These are phyloP conservation scores for Psidium friedrichsthalianum DNA, from an alignment of 345 rosid species.

Conservation along the genomic window DNA sequence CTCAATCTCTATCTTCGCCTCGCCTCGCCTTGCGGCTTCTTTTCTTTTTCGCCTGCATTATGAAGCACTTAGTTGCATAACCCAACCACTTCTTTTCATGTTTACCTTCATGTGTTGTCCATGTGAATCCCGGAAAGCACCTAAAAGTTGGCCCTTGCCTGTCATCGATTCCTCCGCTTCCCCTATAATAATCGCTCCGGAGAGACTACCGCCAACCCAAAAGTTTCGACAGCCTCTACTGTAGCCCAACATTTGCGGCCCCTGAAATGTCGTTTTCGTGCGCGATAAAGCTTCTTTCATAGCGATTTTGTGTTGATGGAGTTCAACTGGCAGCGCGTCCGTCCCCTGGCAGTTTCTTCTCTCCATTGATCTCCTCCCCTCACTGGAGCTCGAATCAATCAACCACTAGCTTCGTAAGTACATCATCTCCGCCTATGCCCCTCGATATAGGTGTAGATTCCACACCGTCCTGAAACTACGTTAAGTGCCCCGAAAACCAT, in stretches of 20 bases:
- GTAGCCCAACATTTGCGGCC: background rate
- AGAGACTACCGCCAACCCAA: conserved; percentile 3
- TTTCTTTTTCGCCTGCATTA: conserved; percentile 13
- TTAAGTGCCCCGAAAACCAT: background rate
- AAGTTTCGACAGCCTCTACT: conserved; percentile 11
- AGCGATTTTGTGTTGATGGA: conserved; percentile 78
- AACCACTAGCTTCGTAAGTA: conserved; percentile 63
- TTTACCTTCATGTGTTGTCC: conserved; percentile 12
- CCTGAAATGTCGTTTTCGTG: conserved; percentile 45
- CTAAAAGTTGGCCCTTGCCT: conserved; percentile 26
- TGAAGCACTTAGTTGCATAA: conserved; percentile 30
- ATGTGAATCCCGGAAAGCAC: conserved; percentile 21
- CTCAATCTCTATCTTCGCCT: conserved; percentile 3
- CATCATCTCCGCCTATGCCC: conserved; percentile 73
- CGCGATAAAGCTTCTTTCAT: conserved; percentile 54
- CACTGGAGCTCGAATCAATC: conserved; percentile 94
- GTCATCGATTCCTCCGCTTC: conserved; percentile 37
- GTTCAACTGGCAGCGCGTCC: conserved; percentile 20
- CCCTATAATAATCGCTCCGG: conserved; percentile 32
- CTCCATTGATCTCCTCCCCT: conserved; percentile 77
- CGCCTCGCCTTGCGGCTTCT: background rate
- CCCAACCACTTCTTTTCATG: conserved; percentile 19
- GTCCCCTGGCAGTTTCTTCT: conserved; percentile 59
- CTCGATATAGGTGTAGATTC: conserved; percentile 52
- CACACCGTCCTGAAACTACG: background rate